phyloP scores from a whole-genome alignment of 495 filamentous ascomycete species.

The Patellaria atrata region DNA sequence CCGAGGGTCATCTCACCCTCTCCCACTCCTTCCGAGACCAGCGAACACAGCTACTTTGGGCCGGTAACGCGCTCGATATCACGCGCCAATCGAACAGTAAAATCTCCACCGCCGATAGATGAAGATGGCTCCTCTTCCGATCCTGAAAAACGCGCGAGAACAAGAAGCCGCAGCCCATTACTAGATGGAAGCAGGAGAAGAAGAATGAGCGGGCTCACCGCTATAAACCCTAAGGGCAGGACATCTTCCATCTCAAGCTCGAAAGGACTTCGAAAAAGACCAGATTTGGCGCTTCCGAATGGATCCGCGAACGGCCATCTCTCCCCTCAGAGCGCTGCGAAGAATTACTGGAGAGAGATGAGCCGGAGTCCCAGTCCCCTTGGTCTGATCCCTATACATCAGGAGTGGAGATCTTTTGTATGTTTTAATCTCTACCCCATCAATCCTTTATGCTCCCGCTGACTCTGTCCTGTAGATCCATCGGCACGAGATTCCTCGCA shows the following conservation, averaged over 20 bases:
- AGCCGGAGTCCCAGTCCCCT: conserved; percentile 82
- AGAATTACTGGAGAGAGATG: conserved; percentile 59
- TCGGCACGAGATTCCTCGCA: conserved; percentile 64
- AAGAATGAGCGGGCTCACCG: conserved; percentile 18
- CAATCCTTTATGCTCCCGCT: neutral
- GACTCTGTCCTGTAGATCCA: conserved; percentile 34
- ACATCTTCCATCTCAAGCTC: conserved; percentile 7
- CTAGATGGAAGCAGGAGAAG: conserved; percentile 17
- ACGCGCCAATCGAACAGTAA: conserved; percentile 15
- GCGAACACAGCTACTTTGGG: conserved; percentile 29
- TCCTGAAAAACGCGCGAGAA: conserved; percentile 23
- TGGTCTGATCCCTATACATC: conserved; percentile 89
- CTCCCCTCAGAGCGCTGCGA: conserved; percentile 41
- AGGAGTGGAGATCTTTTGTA: conserved; percentile 54
- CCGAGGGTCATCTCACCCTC: conserved; percentile 33
- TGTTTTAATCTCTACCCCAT: conserved; percentile 7
- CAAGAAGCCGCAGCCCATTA: conserved; percentile 22
- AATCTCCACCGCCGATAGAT: conserved; percentile 19
- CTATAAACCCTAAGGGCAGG: conserved; percentile 11
- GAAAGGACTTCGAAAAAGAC: conserved; percentile 9
- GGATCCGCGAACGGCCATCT: conserved; percentile 51
- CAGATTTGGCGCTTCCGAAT: conserved; percentile 12
- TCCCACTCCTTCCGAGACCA: conserved; percentile 28
- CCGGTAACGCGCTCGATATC: conserved; percentile 24
- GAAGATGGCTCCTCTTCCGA: conserved; percentile 19